phyloP scores from a whole-genome alignment of 2,329 filamentous ascomycete species.

The Claviceps sp. region DNA sequence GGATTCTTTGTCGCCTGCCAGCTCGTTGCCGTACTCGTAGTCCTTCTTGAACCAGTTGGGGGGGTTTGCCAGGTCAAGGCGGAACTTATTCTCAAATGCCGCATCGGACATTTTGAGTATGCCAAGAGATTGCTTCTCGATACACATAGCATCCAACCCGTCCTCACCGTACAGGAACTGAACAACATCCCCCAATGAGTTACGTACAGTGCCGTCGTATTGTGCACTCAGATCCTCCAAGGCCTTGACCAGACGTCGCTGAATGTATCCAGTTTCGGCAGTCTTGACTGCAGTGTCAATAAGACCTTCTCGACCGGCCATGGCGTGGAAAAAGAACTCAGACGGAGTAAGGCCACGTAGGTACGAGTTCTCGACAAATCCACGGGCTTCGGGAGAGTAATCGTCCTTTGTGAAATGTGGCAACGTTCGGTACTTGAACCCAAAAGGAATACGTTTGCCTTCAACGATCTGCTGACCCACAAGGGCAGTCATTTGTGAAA shows the following conservation, averaged over 20 bases:
- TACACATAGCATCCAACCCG: constrained; percentile 82
- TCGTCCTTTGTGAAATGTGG: constrained; percentile 99
- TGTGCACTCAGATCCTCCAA: constrained; percentile 95
- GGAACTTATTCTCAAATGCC: constrained; percentile 69
- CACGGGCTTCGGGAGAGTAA: constrained; percentile 91
- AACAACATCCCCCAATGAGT: constrained; percentile 90
- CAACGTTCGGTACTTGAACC: constrained; percentile 94
- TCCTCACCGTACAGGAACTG: constrained; percentile 98
- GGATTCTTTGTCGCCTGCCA: constrained; percentile 74
- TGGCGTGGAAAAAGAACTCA: constrained; percentile 99
- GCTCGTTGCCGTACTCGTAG: constrained; percentile 69
- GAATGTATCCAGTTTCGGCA: constrained; percentile 97
- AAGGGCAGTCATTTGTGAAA: constrained; percentile 97
- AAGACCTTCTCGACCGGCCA: constrained; percentile 99
- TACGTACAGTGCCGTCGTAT: constrained; percentile 93
- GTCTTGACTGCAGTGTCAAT: constrained; percentile 99
- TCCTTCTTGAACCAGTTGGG: constrained; percentile 47
- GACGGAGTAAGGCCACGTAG: constrained; percentile 86
- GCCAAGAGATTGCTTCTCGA: constrained; percentile 86
- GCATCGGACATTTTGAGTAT: constrained; percentile 68
- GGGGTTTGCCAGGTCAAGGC: constrained; percentile 54
- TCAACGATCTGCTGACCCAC: constrained; percentile 98
- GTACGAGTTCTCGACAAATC: constrained; percentile 98
- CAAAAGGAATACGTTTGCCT: constrained; percentile 96
- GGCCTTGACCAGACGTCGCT: constrained; percentile 94